phyloP scores from a whole-genome alignment of 169 alveolate genomes.

The Perkinsus chesapeaki region DNA sequence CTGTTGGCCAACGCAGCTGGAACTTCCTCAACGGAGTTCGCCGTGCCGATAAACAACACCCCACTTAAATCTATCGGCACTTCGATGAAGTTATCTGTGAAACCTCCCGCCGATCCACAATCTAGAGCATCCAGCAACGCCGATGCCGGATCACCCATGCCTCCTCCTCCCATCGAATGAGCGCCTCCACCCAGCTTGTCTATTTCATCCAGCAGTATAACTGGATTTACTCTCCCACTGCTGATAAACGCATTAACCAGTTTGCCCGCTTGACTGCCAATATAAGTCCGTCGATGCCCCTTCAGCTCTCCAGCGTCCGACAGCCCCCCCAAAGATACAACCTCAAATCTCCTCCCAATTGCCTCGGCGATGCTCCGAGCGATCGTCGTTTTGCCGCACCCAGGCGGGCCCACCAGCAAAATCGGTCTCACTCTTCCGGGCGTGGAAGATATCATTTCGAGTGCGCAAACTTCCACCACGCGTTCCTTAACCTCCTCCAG shows the following conservation, averaged over 20 bases:
- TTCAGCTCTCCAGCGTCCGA: slow-evolving; percentile 67
- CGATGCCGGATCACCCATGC: slow-evolving; percentile 58
- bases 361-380: slow-evolving; percentile 63
- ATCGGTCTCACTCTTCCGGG: slow-evolving; percentile 23
- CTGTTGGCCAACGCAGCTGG: slow-evolving; percentile 58
- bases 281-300: slow-evolving; percentile 68
- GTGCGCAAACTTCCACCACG: slow-evolving; percentile 61
- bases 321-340: slow-evolving; percentile 64
- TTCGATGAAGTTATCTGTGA: slow-evolving; percentile 48
- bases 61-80: slow-evolving; percentile 55
- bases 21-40: slow-evolving; percentile 48
- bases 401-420: slow-evolving; percentile 67
- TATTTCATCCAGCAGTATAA: slow-evolving; percentile 60
- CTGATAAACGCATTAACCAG: slow-evolving; percentile 45
- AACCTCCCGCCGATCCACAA: slow-evolving; percentile 54
- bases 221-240: slow-evolving; percentile 53
- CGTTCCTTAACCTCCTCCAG: slow-evolving; percentile 56
- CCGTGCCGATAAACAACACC: slow-evolving; percentile 59
- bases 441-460: slow-evolving; percentile 31
- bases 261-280: slow-evolving; percentile 63
- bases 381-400: slow-evolving; percentile 67
- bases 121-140: slow-evolving; percentile 64
- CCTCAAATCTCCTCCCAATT: slow-evolving; percentile 54
- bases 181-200: slow-evolving; percentile 53
- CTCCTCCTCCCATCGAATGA: neutral